Evolutionary conservation across 345 rosid species (phyloP).

Genomic region (Pistacia atlantica): DNA sequence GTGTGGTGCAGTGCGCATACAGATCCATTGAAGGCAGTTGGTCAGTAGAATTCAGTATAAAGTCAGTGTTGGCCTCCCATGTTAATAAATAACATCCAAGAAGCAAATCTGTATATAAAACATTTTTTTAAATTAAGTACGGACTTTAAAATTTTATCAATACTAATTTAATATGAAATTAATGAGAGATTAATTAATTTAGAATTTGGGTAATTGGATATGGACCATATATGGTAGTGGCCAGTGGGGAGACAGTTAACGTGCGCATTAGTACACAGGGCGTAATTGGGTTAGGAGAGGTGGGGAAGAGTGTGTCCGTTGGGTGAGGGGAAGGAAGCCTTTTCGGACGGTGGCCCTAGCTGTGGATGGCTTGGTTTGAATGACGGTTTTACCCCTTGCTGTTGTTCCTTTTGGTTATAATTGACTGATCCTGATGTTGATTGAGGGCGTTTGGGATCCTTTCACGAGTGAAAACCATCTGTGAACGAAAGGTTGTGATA

Average conservation of each 20-base stretch:
- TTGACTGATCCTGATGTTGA: neutral
- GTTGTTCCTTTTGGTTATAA: neutral
- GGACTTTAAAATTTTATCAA: too few species aligned
- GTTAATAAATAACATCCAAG: slow-evolving; percentile 20
- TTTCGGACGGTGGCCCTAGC: slow-evolving; percentile 21
- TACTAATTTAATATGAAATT: too few species aligned
- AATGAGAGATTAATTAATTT: too few species aligned
- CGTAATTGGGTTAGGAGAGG: neutral
- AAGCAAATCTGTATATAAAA: neutral
- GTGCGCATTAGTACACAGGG: slow-evolving; percentile 21
- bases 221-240: neutral
- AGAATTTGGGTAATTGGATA: neutral
- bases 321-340: slow-evolving; percentile 12
- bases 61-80: slow-evolving; percentile 37
- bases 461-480: neutral
- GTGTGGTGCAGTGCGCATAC: slow-evolving; percentile 38
- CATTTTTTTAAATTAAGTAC: neutral
- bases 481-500: neutral
- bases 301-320: slow-evolving; percentile 27
- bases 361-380: neutral
- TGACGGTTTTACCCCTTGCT: slow-evolving; percentile 19
- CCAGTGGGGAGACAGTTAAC: slow-evolving; percentile 33
- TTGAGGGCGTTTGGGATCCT: slow-evolving; percentile 18
- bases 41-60: slow-evolving; percentile 50
- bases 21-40: slow-evolving; percentile 61